Base-by-base conservation (phyloP, 345 rosid genomes). In the Triadica sebifera region DNA sequence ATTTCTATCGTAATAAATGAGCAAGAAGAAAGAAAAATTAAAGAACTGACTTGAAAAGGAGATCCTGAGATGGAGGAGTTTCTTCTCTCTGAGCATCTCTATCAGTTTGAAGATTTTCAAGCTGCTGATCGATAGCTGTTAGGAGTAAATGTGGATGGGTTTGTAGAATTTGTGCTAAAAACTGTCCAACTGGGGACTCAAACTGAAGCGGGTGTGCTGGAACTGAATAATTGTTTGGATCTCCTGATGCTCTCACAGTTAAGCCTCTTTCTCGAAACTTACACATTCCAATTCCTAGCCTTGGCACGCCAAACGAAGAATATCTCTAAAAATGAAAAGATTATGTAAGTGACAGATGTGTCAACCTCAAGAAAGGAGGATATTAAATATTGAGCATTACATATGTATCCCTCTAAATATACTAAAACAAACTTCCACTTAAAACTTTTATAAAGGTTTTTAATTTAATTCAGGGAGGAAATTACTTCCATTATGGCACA, bases 141-240 rank as follows among this genome's bases (percentile, higher is more conserved):
- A 89, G 92, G 59, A 92, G 82, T n/a, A 94, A 78, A 86, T 94
- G 95, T 17, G 97, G 93, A 89, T 91, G 98, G 67, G 90, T 91
- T 75, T 81, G 89, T 82, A 92, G 78, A 70, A 94, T 88, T 75
- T 92, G 94, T 2, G 80, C 85, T 83, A 94, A 73, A 70, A 94
- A 86, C 88, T 88, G 95, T 37, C 98, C 98, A 0, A 89, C 86
- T 8, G 95, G 89, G 57, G 98, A 94, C 70, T 91, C 93, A 50
- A 92, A 86, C 55, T 85, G 79, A 72, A 94, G 83, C 45, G 97
- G 97, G 82, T 95, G 89, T 67, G 91, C 71, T n/a, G 91, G 85
- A 53, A 81, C 82, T 56, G 82, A 75, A 80, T 82, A 74, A 37
- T 73, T 88, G 67, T 68, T 80, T 15, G 88, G 61, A 38, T 80